A percentile compares a stretch with the other conserved stretches of the same genome.
phyloP scores from a whole-genome alignment of 176 grass and related monocot species.

The Urochloa ruziziensis region DNA sequence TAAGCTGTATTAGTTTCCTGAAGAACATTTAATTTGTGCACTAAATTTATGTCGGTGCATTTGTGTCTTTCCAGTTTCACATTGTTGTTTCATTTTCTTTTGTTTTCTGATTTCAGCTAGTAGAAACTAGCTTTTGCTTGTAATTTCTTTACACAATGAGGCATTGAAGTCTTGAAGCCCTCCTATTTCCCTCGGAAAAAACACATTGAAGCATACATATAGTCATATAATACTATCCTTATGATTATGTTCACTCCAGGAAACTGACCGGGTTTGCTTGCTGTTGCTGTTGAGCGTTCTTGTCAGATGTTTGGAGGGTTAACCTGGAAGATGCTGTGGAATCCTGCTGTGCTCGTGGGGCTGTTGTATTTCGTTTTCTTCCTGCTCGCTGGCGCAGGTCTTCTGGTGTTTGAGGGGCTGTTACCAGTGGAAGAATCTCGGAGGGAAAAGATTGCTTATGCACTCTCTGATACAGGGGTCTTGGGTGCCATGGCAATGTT shows the following conservation, averaged over 20 bases:
- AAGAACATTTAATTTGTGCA: neutral
- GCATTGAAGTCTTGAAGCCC: too few species aligned
- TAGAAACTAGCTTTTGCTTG: too few species aligned
- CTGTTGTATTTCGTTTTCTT: neutral
- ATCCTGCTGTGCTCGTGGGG: neutral
- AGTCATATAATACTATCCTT: too few species aligned
- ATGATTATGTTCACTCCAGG: neutral
- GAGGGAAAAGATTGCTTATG: neutral
- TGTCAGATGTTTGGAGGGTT: slow-evolving; percentile 1
- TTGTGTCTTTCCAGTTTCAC: neutral
- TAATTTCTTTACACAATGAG: too few species aligned
- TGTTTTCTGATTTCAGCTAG: too few species aligned
- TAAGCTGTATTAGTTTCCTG: neutral
- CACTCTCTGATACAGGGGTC: neutral
- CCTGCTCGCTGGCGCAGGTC: neutral
- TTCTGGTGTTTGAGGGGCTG: neutral
- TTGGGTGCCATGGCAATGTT: neutral
- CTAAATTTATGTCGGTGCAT: neutral
- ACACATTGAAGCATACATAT: neutral
- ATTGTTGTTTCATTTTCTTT: too few species aligned
- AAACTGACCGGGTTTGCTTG: neutral
- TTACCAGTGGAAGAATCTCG: neutral
- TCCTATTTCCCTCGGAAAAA: too few species aligned
- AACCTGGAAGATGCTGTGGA: neutral
- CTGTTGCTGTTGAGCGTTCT: neutral